Conservation (phyloP, 2,329 filamentous ascomycete species). For the Colletotrichum gigasporum region DNA sequence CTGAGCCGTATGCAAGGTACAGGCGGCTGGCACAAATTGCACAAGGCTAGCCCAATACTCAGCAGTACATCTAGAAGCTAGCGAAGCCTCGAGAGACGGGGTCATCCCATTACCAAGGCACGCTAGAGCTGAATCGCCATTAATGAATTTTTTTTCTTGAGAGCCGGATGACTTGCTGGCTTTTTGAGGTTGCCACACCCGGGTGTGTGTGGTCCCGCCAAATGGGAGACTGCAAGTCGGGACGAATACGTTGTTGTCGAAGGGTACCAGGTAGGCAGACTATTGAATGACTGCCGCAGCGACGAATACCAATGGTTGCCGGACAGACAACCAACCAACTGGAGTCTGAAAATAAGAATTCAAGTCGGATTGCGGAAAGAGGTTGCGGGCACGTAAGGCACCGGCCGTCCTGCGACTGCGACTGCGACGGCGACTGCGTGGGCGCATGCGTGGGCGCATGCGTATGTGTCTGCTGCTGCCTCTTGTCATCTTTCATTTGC, state of each 20-base stretch:
- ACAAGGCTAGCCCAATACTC: slow-evolving; percentile 27
- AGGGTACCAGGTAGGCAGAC: slow-evolving; percentile 2
- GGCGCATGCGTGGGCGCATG: too few relatives aligned
- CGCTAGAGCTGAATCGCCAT: slow-evolving; percentile 24
- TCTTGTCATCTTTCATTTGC: slow-evolving; percentile 8
- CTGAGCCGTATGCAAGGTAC: slow-evolving; percentile 28
- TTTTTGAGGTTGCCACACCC: slow-evolving; percentile 7
- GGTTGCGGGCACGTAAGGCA: too few relatives aligned
- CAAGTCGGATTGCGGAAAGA: too few relatives aligned
- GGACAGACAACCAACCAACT: too few relatives aligned
- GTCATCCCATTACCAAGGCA: slow-evolving; percentile 17
- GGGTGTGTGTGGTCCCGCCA: not conserved
- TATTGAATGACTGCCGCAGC: slow-evolving; percentile 2
- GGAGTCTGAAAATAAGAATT: not conserved
- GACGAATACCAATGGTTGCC: too few relatives aligned
- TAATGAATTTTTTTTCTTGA: slow-evolving; percentile 10
- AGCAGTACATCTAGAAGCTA: slow-evolving; percentile 25
- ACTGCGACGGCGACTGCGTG: too few relatives aligned
- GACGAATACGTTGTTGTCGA: not conserved
- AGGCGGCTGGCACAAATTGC: slow-evolving; percentile 28
- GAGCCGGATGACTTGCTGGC: slow-evolving; percentile 16
- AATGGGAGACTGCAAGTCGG: not conserved
- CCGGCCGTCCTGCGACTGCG: too few relatives aligned
- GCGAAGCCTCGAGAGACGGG: slow-evolving; percentile 24
- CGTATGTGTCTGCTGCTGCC: not conserved